Conservation (phyloP, 2,329 filamentous ascomycete genomes). For the Sclerotiophoma versabilis region DNA sequence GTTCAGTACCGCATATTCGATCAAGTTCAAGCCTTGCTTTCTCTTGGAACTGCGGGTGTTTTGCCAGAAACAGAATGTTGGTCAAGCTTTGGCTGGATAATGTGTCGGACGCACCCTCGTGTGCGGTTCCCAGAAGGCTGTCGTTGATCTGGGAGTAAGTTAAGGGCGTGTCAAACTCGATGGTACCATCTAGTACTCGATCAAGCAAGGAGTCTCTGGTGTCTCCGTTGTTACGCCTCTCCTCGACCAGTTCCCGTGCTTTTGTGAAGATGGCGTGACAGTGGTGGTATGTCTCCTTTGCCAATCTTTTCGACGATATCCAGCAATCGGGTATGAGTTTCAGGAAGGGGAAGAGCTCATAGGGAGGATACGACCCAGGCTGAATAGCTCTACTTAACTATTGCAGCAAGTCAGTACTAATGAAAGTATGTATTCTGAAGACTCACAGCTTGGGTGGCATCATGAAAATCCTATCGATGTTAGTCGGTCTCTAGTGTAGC, state of each 20-base stretch:
- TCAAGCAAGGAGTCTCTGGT: constrained; percentile 36
- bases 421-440: too few relatives aligned
- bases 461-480: too few relatives aligned
- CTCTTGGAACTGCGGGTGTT: constrained; percentile 29
- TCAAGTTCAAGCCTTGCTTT: constrained; percentile 32
- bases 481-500: too few relatives aligned
- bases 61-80: constrained; percentile 32
- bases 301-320: constrained; percentile 20
- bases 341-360: constrained; percentile 36
- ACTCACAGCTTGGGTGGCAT: too few relatives aligned
- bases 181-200: constrained; percentile 28
- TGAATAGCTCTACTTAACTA: background rate
- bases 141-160: too few relatives aligned
- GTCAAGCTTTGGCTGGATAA: constrained; percentile 25
- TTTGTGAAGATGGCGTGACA: constrained; percentile 27
- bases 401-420: too few relatives aligned
- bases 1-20: constrained; percentile 22
- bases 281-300: constrained; percentile 22
- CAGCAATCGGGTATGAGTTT: constrained; percentile 30
- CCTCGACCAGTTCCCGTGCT: constrained; percentile 24
- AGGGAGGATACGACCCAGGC: constrained; percentile 30
- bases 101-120: constrained; percentile 35
- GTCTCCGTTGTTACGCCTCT: constrained; percentile 28
- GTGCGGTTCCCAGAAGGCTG: constrained; percentile 31
- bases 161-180: constrained; percentile 23